Evolutionary conservation across 257 asterid genomes (phyloP).

Genomic region (Anisodus tanguticus): DNA sequence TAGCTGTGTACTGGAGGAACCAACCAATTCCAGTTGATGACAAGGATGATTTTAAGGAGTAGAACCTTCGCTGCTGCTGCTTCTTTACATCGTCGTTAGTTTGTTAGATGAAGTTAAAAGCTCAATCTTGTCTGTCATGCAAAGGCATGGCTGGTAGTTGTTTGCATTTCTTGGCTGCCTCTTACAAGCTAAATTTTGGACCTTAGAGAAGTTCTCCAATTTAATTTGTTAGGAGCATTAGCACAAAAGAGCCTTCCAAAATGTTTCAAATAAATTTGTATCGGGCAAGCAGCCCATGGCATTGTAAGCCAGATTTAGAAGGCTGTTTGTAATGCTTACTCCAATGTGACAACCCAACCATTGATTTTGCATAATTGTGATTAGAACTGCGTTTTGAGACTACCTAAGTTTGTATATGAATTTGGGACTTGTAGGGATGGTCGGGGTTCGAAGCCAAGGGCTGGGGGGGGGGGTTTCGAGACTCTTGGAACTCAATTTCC

Average conservation of each 20-base stretch:
- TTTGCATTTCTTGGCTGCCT: conserved; percentile 7
- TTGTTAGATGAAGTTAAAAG: neutral
- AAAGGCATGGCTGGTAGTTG: neutral
- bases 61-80: conserved; percentile 33
- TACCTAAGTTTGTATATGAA: too few species aligned
- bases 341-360: neutral
- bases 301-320: neutral
- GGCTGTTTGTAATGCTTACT: conserved; percentile 1
- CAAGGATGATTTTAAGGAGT: conserved; percentile 97
- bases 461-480: too few species aligned
- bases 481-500: too few species aligned
- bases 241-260: neutral
- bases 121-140: neutral
- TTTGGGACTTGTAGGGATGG: too few species aligned
- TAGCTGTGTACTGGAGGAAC: conserved; percentile 96
- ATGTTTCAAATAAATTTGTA: neutral
- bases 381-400: too few species aligned
- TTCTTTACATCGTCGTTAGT: neutral
- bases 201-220: conserved; percentile 10
- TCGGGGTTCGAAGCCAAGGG: too few species aligned
- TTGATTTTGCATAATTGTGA: too few species aligned
- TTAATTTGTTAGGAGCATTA: conserved; percentile 18
- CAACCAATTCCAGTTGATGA: conserved; percentile 78
- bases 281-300: neutral
- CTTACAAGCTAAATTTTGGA: conserved; percentile 30